Percentiles rank a stretch among this genome's conserved stretches.
Conservation (phyloP, 208 protist genomes). For the Trichomonas gallinae region DNA sequence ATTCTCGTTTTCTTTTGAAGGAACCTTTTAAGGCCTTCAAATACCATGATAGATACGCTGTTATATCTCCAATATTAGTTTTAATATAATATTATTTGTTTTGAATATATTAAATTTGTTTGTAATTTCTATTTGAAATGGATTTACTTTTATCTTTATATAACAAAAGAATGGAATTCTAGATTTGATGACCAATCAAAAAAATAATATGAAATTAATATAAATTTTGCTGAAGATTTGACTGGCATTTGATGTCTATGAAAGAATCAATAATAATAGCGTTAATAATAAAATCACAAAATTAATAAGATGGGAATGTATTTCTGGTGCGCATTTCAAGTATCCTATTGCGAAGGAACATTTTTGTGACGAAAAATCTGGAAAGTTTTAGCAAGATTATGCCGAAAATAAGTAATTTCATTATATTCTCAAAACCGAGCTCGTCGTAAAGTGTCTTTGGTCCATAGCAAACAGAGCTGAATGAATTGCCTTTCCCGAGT, state of each 20-base stretch:
- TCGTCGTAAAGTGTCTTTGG: not conserved
- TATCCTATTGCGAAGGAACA: not conserved
- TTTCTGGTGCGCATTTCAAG: not conserved
- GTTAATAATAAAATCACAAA: no score
- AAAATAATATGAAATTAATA: no score
- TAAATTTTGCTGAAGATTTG: no score
- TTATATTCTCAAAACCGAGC: not conserved
- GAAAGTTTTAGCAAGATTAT: not conserved
- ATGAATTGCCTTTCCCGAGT: not conserved
- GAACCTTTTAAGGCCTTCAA: not conserved
- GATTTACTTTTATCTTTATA: no score
- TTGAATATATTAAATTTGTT: no score
- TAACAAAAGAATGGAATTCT: no score
- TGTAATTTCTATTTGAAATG: no score
- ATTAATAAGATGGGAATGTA: no score
- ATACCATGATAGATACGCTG: not conserved
- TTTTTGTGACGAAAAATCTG: not conserved
- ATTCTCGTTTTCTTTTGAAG: not conserved
- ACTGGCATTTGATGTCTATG: no score
- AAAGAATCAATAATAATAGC: no score
- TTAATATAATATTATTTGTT: no score
- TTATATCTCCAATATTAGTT: not conserved
- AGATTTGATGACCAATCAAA: no score
- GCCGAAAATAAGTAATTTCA: not conserved
- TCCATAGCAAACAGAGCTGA: not conserved